These are phyloP conservation scores for Gypsophila paniculata DNA, from an alignment of 179 eudicot species.

Conservation along the genomic window DNA sequence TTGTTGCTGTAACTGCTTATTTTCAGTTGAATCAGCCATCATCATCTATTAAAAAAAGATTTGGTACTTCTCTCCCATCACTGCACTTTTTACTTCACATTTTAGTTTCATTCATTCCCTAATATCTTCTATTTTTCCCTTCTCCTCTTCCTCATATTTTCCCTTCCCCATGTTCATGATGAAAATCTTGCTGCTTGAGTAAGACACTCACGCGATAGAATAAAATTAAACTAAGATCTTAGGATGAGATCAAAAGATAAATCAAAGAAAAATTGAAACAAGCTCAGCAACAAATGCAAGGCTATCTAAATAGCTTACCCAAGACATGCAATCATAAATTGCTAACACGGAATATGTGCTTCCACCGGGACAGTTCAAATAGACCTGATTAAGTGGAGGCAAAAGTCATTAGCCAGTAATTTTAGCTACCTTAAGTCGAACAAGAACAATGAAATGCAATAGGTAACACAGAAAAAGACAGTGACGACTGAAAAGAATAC, in stretches of 20 bases:
- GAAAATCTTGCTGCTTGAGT: no score
- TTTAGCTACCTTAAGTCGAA: background rate
- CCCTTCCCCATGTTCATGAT: background rate
- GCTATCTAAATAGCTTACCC: slow-evolving; percentile 57
- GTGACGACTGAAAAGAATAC: slow-evolving; percentile 29
- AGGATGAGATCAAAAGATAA: background rate
- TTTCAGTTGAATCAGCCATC: background rate
- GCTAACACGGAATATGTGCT: slow-evolving; percentile 83
- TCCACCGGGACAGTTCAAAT: slow-evolving; percentile 90
- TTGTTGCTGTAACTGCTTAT: background rate
- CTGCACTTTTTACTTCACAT: background rate
- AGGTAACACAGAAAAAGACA: slow-evolving; percentile 8
- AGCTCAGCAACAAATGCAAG: background rate
- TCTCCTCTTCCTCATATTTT: background rate
- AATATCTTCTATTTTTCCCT: background rate
- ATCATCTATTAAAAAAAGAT: background rate
- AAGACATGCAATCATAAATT: slow-evolving; percentile 95
- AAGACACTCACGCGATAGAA: background rate
- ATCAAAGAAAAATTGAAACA: background rate
- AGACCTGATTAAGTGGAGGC: slow-evolving; percentile 42
- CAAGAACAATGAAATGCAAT: background rate
- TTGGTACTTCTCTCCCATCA: background rate
- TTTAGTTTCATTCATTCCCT: background rate
- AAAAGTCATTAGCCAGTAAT: slow-evolving; percentile 9
- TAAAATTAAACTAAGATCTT: background rate